These are phyloP conservation scores for Borealophlyctis nickersoniae DNA, from an alignment of 192 early-diverging fungal genomes.

Conservation along the genomic window DNA sequence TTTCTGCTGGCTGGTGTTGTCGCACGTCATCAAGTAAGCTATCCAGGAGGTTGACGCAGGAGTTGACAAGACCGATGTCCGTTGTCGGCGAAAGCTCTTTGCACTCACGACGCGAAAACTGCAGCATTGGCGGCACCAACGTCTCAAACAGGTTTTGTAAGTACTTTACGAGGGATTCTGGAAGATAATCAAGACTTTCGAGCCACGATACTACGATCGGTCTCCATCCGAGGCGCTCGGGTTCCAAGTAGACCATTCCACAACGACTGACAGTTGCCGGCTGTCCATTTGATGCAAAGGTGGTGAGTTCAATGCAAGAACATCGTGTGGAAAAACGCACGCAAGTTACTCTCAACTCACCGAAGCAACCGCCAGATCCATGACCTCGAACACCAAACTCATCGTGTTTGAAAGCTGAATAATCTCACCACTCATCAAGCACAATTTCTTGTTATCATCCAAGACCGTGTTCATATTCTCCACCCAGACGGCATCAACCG, in stretches of 20 bases:
- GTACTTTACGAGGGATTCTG: constrained; percentile 14
- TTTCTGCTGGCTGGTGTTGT: constrained; percentile 26
- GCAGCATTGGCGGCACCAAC: constrained; percentile 41
- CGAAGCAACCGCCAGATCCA: constrained; percentile 66
- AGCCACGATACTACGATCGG: constrained; percentile 54
- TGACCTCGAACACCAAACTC: constrained; percentile 63
- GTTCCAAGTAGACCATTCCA: constrained; percentile 65
- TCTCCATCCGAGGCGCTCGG: constrained; percentile 56
- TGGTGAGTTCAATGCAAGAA: constrained; percentile 2
- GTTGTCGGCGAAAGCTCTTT: constrained; percentile 59
- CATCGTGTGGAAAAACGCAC: background rate
- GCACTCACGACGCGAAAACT: constrained; percentile 45
- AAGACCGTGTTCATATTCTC: constrained; percentile 68
- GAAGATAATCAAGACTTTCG: constrained; percentile 38
- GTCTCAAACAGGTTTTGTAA: constrained; percentile 44
- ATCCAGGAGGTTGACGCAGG: constrained; percentile 47
- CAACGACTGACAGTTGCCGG: constrained; percentile 65
- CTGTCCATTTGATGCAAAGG: constrained; percentile 18
- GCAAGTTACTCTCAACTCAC: constrained; percentile 27
- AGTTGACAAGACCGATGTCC: constrained; percentile 60
- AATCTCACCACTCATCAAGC: constrained; percentile 63
- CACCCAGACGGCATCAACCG: constrained; percentile 61
- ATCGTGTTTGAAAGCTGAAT: constrained; percentile 66
- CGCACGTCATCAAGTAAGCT: constrained; percentile 44
- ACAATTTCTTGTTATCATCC: constrained; percentile 65